Evolutionary conservation across 2,329 filamentous ascomycete genomes (phyloP).

Genomic region (Pseudonectria buxi): DNA sequence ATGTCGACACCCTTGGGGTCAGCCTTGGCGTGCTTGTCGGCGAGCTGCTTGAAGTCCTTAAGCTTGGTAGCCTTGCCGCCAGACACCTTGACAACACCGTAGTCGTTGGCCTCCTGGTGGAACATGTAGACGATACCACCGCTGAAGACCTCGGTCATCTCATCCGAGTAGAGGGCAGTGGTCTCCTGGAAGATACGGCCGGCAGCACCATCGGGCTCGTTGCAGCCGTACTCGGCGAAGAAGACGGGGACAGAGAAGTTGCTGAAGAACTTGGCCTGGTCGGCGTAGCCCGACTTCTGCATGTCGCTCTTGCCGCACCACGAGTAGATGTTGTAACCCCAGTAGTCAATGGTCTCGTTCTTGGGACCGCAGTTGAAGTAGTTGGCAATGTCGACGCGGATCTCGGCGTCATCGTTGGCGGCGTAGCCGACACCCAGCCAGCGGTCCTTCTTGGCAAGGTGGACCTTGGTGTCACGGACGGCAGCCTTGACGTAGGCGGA

Average conservation of each 20-base stretch:
- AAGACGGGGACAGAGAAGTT: slow-evolving; percentile 92
- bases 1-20: slow-evolving; percentile 60
- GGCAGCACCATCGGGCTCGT: slow-evolving; percentile 51
- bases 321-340: slow-evolving; percentile 99
- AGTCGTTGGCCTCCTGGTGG: slow-evolving; percentile 85
- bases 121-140: slow-evolving; percentile 99
- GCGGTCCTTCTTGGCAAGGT: slow-evolving; percentile 77
- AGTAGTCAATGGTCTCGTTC: slow-evolving; percentile 77
- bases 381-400: slow-evolving; percentile 73
- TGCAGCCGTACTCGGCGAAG: slow-evolving; percentile 99
- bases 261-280: slow-evolving; percentile 77
- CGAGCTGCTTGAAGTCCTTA: slow-evolving; percentile 68
- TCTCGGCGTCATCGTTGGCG: slow-evolving; percentile 82
- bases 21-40: slow-evolving; percentile 61
- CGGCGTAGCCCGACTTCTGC: slow-evolving; percentile 68
- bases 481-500: slow-evolving; percentile 97
- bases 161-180: slow-evolving; percentile 64
- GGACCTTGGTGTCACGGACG: slow-evolving; percentile 89
- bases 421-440: slow-evolving; percentile 88
- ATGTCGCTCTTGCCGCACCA: slow-evolving; percentile 90
- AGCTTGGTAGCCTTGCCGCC: slow-evolving; percentile 58
- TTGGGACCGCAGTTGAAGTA: slow-evolving; percentile 87
- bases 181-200: slow-evolving; percentile 83
- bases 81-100: slow-evolving; percentile 64
- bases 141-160: slow-evolving; percentile 85